These are phyloP conservation scores for Poteriospumella lacustris DNA, from an alignment of 108 stramenopile species.

Conservation along the genomic window DNA sequence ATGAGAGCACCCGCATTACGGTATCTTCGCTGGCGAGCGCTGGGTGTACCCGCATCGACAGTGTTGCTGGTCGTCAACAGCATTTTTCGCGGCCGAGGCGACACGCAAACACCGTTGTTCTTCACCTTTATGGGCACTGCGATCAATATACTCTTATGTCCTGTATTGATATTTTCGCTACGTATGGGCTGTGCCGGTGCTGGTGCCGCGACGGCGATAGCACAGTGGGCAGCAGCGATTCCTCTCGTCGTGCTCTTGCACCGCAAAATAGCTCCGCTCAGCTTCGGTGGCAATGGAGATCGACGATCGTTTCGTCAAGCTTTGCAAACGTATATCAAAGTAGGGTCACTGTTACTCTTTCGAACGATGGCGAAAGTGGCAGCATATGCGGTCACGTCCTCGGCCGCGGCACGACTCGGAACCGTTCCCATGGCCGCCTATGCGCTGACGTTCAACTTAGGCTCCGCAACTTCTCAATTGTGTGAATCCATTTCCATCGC, in stretches of 20 bases:
- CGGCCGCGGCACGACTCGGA: constrained; percentile 48
- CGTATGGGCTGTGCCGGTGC: constrained; percentile 77
- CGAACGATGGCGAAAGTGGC: constrained; percentile 59
- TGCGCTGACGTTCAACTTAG: constrained; percentile 81
- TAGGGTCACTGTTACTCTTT: constrained; percentile 68
- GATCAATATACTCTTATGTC: constrained; percentile 74
- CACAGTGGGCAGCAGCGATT: constrained; percentile 70
- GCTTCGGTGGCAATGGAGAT: constrained; percentile 58
- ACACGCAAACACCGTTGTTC: constrained; percentile 74
- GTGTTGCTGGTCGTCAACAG: constrained; percentile 83
- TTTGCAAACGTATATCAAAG: constrained; percentile 63
- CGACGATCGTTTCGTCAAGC: constrained; percentile 39
- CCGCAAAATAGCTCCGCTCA: not conserved
- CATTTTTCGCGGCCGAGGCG: constrained; percentile 83
- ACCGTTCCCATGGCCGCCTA: constrained; percentile 76
- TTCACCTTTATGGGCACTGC: constrained; percentile 70
- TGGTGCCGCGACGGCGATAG: constrained; percentile 76
- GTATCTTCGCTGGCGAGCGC: constrained; percentile 69
- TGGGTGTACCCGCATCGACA: constrained; percentile 79
- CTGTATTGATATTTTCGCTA: constrained; percentile 76
- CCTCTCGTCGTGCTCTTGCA: constrained; percentile 54
- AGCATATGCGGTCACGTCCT: not conserved
- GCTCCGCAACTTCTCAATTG: constrained; percentile 85
- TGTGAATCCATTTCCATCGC: constrained; percentile 77
- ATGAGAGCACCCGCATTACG: constrained; percentile 75